These are phyloP conservation scores for Spergularia bocconei DNA, from an alignment of 148 eudicot genomes.

Conservation along the genomic window DNA sequence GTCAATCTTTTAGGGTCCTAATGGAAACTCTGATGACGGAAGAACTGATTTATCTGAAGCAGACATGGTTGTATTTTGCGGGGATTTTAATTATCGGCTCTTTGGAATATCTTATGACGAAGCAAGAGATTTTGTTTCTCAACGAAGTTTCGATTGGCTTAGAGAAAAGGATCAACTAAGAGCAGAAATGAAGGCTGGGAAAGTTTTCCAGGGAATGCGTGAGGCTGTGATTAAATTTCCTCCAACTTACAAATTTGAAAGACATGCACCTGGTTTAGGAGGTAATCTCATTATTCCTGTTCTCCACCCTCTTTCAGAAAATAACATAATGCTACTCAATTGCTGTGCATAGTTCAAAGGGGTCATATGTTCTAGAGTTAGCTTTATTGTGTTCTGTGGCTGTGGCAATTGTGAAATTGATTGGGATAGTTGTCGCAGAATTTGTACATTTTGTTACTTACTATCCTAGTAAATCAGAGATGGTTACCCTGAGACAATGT, in stretches of 20 bases:
- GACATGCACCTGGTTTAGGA: conserved; percentile 84
- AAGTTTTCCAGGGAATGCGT: conserved; percentile 97
- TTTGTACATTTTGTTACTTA: too few relatives aligned
- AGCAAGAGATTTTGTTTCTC: conserved; percentile 96
- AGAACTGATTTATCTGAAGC: conserved; percentile 91
- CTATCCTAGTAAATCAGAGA: too few relatives aligned
- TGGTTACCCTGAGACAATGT: too few relatives aligned
- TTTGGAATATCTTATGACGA: conserved; percentile 98
- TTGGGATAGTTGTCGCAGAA: too few relatives aligned
- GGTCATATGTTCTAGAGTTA: too few relatives aligned
- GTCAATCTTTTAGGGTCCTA: conserved; percentile 39
- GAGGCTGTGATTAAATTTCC: conserved; percentile 89
- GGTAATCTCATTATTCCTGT: conserved; percentile 36
- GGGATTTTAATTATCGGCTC: conserved; percentile 95
- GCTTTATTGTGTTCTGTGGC: too few relatives aligned
- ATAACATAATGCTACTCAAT: too few relatives aligned
- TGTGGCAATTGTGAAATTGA: too few relatives aligned
- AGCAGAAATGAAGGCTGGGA: conserved; percentile 97
- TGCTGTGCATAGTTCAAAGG: too few relatives aligned
- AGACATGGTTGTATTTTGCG: conserved; percentile 81
- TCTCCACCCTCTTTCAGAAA: not conserved
- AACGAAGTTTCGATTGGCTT: conserved; percentile 97
- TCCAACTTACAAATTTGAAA: conserved; percentile 96
- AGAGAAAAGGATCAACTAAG: conserved; percentile 95
- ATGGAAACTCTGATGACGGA: conserved; percentile 57